Base-by-base conservation (phyloP, 1,139 yeast genomes). In the Magnusiomyces paraingens region DNA sequence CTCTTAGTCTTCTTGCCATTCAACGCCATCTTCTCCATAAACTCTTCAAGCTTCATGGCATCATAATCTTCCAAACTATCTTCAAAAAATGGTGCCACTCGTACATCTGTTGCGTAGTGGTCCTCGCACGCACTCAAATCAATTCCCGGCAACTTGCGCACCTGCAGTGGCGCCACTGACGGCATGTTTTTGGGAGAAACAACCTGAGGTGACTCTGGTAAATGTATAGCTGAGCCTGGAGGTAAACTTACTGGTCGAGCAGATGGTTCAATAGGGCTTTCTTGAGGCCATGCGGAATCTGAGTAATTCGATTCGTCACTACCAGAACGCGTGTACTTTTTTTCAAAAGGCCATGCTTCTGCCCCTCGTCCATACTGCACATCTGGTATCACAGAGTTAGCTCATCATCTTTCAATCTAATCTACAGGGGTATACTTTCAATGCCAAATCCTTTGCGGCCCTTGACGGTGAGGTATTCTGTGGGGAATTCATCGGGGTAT, bases 61-160 rank as follows among this genome's bases (percentile, higher is more conserved):
- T 55, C 55, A 22, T 55, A 54, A 26, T 55, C 57, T 15, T 52
- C 53, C 20, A 49, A 21, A 40, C 57, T 49, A 36, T 55, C 57
- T 20, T 55, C 57, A 35, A 49, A 55, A 44, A 55, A 35, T 3
- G 57, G 57, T 8, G 53, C 57, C 14, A 52, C 49, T 17, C 48
- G 50, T 20, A 39, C 44, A 20, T 55, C 57, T 3, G 51, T 46
- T 5, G 53, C 26, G 29, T 55, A 47, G 2, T 29, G 35, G 39
- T 50, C 51, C 18, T 43, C 43, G 50, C 49, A 52, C 15, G 39
- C 26, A n/a, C 46, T 18, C 15, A 55, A 22, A 40, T 55, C 55
- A 21, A 55, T 18, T 10, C 50, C 41, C 4, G 57, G 53, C 39
- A 55, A 38, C 6, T 39, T 39, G 1, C 53, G 51, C 20, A 51